These are phyloP conservation scores for Bocquillonia castaneifolia DNA, from an alignment of 441 rosid species.

Conservation along the genomic window DNA sequence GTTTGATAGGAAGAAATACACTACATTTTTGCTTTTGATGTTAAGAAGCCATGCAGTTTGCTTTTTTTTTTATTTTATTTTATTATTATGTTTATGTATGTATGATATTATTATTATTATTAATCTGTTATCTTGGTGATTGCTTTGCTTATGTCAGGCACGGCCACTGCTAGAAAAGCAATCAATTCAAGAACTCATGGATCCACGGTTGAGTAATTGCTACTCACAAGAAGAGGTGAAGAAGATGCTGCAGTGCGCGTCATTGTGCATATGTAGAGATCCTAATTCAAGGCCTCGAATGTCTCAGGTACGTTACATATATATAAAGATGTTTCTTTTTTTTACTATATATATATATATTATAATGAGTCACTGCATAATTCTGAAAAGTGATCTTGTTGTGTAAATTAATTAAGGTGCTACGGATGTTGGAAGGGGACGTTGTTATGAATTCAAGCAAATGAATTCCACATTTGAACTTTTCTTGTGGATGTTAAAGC, in stretches of 20 bases:
- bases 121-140: constrained; percentile 11
- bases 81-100: background rate
- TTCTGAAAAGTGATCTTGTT: background rate
- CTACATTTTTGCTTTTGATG: background rate
- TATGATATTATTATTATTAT: no score
- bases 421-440: constrained; percentile 78
- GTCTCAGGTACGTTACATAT: constrained; percentile 62
- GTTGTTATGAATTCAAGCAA: constrained; percentile 32
- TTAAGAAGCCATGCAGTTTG: background rate
- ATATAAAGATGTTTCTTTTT: background rate
- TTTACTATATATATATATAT: no score
- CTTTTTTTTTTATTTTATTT: background rate
- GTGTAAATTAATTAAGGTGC: constrained; percentile 58
- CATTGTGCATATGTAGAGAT: constrained; percentile 69
- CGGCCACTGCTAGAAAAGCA: constrained; percentile 75
- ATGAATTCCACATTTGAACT: constrained; percentile 5
- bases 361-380: background rate
- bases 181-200: constrained; percentile 57
- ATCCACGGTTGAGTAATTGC: constrained; percentile 53
- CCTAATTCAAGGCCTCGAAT: constrained; percentile 86
- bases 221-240: constrained; percentile 56
- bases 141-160: constrained; percentile 43
- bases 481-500: background rate
- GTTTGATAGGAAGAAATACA: no score
- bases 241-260: constrained; percentile 80